Evolutionary conservation across 768 basidiomycete species (phyloP).

Genomic region (Kwoniella sp.): DNA sequence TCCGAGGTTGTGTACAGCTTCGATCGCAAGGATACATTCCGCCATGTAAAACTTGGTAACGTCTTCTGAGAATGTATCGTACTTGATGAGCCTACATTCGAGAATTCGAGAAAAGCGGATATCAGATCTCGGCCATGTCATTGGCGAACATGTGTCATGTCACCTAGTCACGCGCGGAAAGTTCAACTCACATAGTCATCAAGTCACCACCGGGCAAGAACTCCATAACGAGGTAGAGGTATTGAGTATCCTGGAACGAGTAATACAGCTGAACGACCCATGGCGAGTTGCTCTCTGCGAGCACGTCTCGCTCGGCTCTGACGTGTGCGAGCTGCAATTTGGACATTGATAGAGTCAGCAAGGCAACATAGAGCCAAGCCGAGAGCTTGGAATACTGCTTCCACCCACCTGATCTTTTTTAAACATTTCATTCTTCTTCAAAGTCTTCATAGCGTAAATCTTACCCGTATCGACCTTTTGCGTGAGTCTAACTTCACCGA

Average conservation of each 20-base stretch:
- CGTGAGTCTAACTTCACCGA: conserved; percentile 95
- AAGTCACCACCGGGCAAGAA: conserved; percentile 97
- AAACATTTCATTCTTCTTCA: conserved; percentile 97
- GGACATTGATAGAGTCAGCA: neutral
- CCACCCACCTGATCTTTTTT: conserved; percentile 89
- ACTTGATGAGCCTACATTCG: conserved; percentile 74
- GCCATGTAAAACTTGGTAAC: conserved; percentile 98
- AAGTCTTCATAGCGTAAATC: conserved; percentile 98
- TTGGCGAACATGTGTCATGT: no score
- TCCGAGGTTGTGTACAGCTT: conserved; percentile 93
- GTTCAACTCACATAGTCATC: conserved; percentile 78
- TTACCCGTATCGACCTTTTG: conserved; percentile 96
- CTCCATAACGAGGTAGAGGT: conserved; percentile 97
- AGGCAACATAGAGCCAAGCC: neutral
- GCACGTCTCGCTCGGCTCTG: conserved; percentile 92
- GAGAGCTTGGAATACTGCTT: no score
- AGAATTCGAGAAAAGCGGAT: neutral
- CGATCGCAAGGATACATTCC: conserved; percentile 96
- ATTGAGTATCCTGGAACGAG: conserved; percentile 93
- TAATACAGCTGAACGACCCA: conserved; percentile 98
- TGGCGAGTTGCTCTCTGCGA: conserved; percentile 89
- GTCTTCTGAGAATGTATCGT: conserved; percentile 97
- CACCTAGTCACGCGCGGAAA: no score
- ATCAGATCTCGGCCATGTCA: neutral
- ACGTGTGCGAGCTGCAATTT: conserved; percentile 83